Percentiles rank a stretch among this genome's conserved stretches.
Evolutionary conservation across 176 grass and related monocot species (phyloP).

Genomic region (Pontederia crassipes): DNA sequence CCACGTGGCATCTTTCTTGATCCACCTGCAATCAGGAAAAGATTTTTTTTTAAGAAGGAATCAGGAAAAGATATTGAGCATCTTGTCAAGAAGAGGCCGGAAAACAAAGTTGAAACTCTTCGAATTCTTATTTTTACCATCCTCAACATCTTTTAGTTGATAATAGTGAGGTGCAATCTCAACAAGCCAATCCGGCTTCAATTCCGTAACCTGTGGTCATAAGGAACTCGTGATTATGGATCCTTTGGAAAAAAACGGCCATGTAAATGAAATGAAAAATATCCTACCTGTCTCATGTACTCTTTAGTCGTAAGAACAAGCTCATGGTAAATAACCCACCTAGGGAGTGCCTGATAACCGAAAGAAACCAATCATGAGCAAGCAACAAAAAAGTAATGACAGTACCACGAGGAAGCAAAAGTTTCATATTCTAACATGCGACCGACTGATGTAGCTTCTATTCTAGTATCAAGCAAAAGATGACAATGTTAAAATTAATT

Average conservation of each 20-base stretch:
- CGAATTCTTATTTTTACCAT: constrained; percentile 35
- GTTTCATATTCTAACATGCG: no score
- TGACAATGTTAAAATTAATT: no score
- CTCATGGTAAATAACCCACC: constrained; percentile 78
- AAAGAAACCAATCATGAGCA: background rate
- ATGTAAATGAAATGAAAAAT: constrained; percentile 6
- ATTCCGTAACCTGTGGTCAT: constrained; percentile 57
- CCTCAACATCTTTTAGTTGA: constrained; percentile 84
- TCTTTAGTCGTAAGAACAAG: constrained; percentile 89
- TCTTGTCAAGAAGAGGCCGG: background rate
- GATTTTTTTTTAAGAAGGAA: constrained; percentile 24
- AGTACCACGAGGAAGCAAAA: no score
- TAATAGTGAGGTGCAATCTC: constrained; percentile 96
- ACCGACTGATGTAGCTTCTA: no score
- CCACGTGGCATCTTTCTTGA: constrained; percentile 74
- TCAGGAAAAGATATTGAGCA: background rate
- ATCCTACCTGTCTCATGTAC: constrained; percentile 77
- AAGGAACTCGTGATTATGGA: background rate
- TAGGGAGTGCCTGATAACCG: constrained; percentile 51
- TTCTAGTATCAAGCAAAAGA: no score
- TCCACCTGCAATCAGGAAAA: constrained; percentile 34
- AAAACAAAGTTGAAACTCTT: background rate
- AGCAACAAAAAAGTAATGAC: no score
- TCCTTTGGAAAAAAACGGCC: background rate
- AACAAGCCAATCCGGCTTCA: constrained; percentile 80